phyloP scores from a whole-genome alignment of 495 filamentous ascomycete species.

The Parathielavia appendiculata region DNA sequence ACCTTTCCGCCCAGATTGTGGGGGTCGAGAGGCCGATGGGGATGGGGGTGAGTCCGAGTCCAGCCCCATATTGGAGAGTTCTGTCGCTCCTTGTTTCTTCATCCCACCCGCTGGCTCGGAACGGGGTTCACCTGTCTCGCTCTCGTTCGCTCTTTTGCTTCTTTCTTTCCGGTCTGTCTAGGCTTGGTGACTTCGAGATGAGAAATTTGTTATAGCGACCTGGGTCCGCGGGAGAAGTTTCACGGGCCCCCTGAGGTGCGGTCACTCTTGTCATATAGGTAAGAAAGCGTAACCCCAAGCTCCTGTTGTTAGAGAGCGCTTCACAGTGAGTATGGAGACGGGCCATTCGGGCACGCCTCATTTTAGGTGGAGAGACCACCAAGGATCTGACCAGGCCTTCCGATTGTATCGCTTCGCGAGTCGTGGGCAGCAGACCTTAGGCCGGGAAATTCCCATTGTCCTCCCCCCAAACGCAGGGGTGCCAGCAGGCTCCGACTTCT shows the following conservation, averaged over 20 bases:
- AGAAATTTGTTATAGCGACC: not conserved
- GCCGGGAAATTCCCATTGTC: not conserved
- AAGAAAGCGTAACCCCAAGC: constrained; percentile 5
- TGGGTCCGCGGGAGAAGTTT: constrained; percentile 3
- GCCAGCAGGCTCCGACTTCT: constrained; percentile 11
- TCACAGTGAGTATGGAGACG: not conserved
- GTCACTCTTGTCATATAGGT: constrained; percentile 16
- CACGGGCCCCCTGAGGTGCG: constrained; percentile 2
- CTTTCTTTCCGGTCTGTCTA: not conserved
- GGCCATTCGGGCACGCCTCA: not conserved
- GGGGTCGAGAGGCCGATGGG: constrained; percentile 15
- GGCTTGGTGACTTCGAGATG: not conserved
- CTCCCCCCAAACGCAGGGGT: not conserved
- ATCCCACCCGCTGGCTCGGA: not conserved
- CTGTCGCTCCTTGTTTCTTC: not conserved
- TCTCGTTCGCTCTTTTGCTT: not conserved
- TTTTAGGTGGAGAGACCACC: not conserved
- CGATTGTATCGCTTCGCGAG: not conserved
- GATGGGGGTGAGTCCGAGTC: constrained; percentile 28
- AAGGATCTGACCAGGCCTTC: constrained; percentile 13
- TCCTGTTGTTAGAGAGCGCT: not conserved
- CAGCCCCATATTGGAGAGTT: constrained; percentile 17
- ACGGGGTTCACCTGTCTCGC: not conserved
- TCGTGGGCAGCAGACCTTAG: no score
- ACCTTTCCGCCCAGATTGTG: constrained; percentile 31